A percentile compares a stretch with the other conserved stretches of the same genome.
Evolutionary conservation across 2,329 filamentous ascomycete genomes (phyloP).

Genomic region (Myriangium duriaei): DNA sequence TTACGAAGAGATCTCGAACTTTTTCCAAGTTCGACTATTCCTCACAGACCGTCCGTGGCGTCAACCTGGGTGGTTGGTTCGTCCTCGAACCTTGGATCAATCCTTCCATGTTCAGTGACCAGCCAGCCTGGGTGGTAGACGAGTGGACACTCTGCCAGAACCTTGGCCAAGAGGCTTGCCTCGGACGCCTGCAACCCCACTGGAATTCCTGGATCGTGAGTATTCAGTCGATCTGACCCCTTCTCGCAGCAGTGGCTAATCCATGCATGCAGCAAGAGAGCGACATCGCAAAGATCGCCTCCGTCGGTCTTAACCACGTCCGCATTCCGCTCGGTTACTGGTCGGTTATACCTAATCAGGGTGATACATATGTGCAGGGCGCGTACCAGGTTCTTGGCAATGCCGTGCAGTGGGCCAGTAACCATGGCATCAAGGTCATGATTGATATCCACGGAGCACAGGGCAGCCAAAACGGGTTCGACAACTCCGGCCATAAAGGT

Average conservation of each 20-base stretch:
- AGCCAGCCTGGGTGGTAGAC: constrained; percentile 39
- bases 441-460: constrained; percentile 56
- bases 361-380: constrained; percentile 47
- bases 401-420: constrained; percentile 47
- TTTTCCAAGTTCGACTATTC: constrained; percentile 40
- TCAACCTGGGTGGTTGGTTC: constrained; percentile 55
- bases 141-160: constrained; percentile 40
- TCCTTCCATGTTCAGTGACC: constrained; percentile 44
- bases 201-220: constrained; percentile 48
- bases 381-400: constrained; percentile 46
- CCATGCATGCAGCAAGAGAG: constrained; percentile 27
- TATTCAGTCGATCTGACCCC: no score
- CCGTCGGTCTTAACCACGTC: constrained; percentile 48
- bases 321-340: constrained; percentile 56
- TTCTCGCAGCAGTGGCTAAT: no score
- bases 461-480: constrained; percentile 54
- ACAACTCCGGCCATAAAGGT: constrained; percentile 45
- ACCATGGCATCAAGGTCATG: constrained; percentile 48
- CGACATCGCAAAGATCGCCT: constrained; percentile 45
- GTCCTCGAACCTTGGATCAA: constrained; percentile 49
- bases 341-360: constrained; percentile 39
- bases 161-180: constrained; percentile 38
- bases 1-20: constrained; percentile 13
- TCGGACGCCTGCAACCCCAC: constrained; percentile 38
- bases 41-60: constrained; percentile 45